phyloP scores from a whole-genome alignment of 345 rosid genomes.

The Lenwebbia sp. region DNA sequence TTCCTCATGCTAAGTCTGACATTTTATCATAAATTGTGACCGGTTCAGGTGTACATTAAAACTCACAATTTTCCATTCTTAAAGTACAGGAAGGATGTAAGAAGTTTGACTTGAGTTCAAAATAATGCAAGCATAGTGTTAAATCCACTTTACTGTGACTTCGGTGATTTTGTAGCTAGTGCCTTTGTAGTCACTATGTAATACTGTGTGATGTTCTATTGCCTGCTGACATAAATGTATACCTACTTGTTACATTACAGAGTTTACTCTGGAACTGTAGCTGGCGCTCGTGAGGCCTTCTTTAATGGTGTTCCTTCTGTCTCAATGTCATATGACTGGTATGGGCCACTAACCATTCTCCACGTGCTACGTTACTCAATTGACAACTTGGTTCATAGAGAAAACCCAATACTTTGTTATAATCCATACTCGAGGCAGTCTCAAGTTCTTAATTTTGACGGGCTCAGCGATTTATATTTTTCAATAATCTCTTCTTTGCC shows the following conservation, averaged over 20 bases:
- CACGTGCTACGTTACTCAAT: neutral
- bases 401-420: neutral
- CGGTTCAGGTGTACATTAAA: neutral
- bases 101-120: neutral
- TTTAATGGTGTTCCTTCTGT: slow-evolving; percentile 62
- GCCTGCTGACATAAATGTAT: neutral
- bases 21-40: neutral
- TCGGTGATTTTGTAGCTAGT: neutral
- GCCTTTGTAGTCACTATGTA: neutral
- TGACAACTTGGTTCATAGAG: neutral
- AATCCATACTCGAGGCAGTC: neutral
- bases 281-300: slow-evolving; percentile 95
- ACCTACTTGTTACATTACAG: slow-evolving; percentile 20
- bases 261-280: slow-evolving; percentile 91
- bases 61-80: neutral
- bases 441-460: neutral
- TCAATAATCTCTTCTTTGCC: neutral
- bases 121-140: neutral
- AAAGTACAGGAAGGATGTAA: neutral
- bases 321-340: slow-evolving; percentile 82
- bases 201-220: neutral
- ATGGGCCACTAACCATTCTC: neutral
- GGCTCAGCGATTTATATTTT: neutral
- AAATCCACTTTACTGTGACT: neutral
- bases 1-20: neutral